Base-by-base conservation (phyloP, 148 eudicot species). In the Camellia sinensis region DNA sequence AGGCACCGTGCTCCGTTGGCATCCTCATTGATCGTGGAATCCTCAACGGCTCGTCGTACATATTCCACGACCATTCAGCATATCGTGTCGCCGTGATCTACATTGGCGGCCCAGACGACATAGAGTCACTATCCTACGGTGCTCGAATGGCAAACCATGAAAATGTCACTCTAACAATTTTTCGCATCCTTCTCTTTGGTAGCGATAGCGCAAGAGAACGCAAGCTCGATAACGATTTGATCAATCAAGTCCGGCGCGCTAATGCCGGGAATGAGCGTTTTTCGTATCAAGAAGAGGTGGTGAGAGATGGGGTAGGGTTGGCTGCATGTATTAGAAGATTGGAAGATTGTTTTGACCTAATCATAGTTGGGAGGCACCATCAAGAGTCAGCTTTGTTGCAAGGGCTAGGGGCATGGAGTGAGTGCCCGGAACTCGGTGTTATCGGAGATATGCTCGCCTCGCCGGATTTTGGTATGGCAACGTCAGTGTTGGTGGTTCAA, bases 401-500 rank as follows among this genome's bases (percentile, higher is more conserved):
- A 3, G 98, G 98, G 11, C 87, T 92, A 19, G 87, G 82, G 13
- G 86, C 82, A 2, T 92, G 98, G 98, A 89, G 88, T 1, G 96
- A 92, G 82, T 87, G 89, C 52, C 89, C 85, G 0, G 98, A 94
- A 82, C 91, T 94, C 0, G 98, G 98, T 37, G 89, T 87, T 2
- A 52, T 94, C 4, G 96, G 98, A 14, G 98, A 94, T 75, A 40
- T 88, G 73, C 78, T 94, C 0, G 87, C 96, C 7, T 88, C 93
- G 2, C 63, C 90, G 7, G 96, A 92, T 67, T 78, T 84, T 5
- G 77, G 74, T 7, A 81, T 81, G 66, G 85, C 85, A 5, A 81
- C 94, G 4, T 90, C 97, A 6, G 85, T 90, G 73, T 63, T 94
- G 85, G 94, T 94, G 66, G 83, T 94, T 73, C 96, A 94, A 62